Evolutionary conservation across 345 rosid species (phyloP).

Genomic region (Punica granatum): DNA sequence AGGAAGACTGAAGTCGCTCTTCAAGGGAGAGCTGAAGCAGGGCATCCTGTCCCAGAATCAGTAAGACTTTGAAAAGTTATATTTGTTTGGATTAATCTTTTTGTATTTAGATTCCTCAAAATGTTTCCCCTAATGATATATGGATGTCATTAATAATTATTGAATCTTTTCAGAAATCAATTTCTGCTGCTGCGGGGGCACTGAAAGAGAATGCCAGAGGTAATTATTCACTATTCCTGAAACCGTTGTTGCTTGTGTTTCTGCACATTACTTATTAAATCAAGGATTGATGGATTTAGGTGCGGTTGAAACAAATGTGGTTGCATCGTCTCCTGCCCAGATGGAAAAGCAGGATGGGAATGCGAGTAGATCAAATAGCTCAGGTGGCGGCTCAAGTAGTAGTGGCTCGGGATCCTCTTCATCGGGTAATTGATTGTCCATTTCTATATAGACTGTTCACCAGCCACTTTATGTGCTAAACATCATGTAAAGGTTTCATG

Average conservation of each 20-base stretch:
- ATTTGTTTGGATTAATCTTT: neutral
- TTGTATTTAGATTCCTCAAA: neutral
- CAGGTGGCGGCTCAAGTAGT: conserved; percentile 32
- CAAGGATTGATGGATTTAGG: conserved; percentile 4
- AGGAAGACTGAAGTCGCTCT: conserved; percentile 29
- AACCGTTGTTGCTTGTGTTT: neutral
- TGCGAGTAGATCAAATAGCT: conserved; percentile 33
- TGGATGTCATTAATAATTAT: neutral
- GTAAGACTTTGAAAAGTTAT: conserved; percentile 27
- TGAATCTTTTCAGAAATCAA: conserved; percentile 24
- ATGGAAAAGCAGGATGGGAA: conserved; percentile 25
- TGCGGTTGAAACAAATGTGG: conserved; percentile 18
- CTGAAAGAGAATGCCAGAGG: conserved; percentile 26
- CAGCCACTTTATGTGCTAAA: neutral
- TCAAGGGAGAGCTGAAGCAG: conserved; percentile 30
- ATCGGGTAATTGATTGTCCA: conserved; percentile 22
- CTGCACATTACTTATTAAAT: conserved; percentile 4
- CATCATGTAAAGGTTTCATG: neutral
- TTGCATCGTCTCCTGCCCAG: conserved; percentile 18
- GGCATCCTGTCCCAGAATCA: conserved; percentile 26
- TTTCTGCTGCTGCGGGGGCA: conserved; percentile 16
- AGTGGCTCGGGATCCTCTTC: conserved; percentile 43
- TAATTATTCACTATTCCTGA: conserved; percentile 10
- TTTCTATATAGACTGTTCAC: neutral
- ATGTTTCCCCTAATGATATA: neutral